Evolutionary conservation across 1,284 basidiomycete species (phyloP), one percentile per base, ranked within the genome.

Genomic region (Phellopilus nigrolimitatus): DNA sequence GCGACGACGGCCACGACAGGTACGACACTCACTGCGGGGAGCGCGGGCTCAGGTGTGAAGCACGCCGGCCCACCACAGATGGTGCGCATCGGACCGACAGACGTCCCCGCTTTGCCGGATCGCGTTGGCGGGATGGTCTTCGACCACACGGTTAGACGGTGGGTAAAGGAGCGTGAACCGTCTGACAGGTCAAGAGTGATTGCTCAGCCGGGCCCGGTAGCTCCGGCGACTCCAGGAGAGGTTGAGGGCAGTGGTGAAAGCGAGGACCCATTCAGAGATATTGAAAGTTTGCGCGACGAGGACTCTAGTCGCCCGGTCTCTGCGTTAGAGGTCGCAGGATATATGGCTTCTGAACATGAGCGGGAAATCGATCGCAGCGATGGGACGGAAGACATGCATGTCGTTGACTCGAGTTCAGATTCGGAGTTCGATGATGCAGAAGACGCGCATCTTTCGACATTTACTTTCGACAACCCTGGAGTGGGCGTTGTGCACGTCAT

Each of bases 61-160:
- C 91, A 92, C 63, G 67, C 82, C 28, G 91, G 90, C 1, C 84
- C 86, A 2, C 77, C 74, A 49, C 84, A 83, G 57, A 84, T 89
- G 52, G 80, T 77, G 43, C 83, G 80, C 36, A 94, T 95, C 57
- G 80, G 80, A 4, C 92, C 92, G 0, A 75, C 77, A 41, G 92
- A 94, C 60, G 71, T 95, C 10, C 83, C 84, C 10, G 62, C 78
- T 33, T 70, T 91, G 21, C 84, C 88, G 1, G 84, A 91, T 22
- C 74, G 81, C 45, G 80, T 93, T 39, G 91, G 91, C 1, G 80
- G 81, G 62, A 95, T 97, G 92, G 71, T 89, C 34, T 93, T 84
- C 59, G 93, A 95, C 68, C 79, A 75, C 51, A 75, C 75, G 31
- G 74, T 80, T 65, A 88, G 89, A 81, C 79, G 79, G 57, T 97